phyloP scores from a whole-genome alignment of 2,329 filamentous ascomycete species.

The Zymoseptoria pseudotritici region DNA sequence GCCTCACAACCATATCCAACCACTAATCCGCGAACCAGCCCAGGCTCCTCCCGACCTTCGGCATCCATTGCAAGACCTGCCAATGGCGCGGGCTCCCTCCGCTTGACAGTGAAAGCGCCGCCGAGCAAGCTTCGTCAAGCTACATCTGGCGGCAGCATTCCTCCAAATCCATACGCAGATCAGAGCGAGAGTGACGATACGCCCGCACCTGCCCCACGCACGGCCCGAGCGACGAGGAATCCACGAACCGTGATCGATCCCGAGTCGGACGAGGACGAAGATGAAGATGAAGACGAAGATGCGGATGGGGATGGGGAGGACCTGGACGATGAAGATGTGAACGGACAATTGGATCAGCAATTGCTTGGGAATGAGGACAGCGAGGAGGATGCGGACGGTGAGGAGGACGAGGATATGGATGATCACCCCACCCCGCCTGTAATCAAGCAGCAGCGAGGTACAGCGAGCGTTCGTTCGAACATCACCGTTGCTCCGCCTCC shows the following conservation, averaged over 20 bases:
- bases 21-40: slow-evolving; percentile 22
- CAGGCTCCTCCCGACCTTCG: slow-evolving; percentile 8
- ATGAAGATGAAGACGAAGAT: slow-evolving; percentile 26
- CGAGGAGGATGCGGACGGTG: slow-evolving; percentile 27
- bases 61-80: slow-evolving; percentile 33
- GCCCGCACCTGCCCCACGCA: slow-evolving; percentile 23
- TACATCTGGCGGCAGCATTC: slow-evolving; percentile 30
- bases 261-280: slow-evolving; percentile 27
- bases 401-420: slow-evolving; percentile 32
- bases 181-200: slow-evolving; percentile 29
- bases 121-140: slow-evolving; percentile 44
- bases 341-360: slow-evolving; percentile 31
- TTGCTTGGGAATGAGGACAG: slow-evolving; percentile 33
- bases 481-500: slow-evolving; percentile 26
- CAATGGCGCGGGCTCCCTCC: slow-evolving; percentile 38
- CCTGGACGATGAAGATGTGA: slow-evolving; percentile 22
- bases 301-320: slow-evolving; percentile 12
- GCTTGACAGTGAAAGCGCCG: slow-evolving; percentile 44
- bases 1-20: slow-evolving; percentile 20
- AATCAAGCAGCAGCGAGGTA: slow-evolving; percentile 21
- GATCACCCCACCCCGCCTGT: slow-evolving; percentile 29
- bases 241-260: slow-evolving; percentile 29
- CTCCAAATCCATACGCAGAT: slow-evolving; percentile 27
- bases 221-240: slow-evolving; percentile 28
- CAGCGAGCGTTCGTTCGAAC: slow-evolving; percentile 21